phyloP scores from a whole-genome alignment of 352 stramenopile species.

The Chrysophaeum taylorii region DNA sequence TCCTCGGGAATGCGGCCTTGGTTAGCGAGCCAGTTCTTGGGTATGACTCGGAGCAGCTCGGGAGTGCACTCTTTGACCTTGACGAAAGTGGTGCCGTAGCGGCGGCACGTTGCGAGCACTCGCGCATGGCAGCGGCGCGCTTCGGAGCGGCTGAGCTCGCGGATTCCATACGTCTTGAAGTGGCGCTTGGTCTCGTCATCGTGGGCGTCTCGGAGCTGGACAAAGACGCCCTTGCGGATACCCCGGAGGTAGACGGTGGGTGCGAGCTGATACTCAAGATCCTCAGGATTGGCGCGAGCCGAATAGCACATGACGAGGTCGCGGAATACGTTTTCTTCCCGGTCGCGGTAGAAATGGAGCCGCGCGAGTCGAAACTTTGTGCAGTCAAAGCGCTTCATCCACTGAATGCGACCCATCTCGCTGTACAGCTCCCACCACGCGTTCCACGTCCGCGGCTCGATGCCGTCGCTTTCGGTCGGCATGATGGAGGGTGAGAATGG shows the following conservation, averaged over 20 bases:
- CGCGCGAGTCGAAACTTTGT: background rate
- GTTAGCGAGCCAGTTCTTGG: no score
- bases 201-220: background rate
- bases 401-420: background rate
- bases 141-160: background rate
- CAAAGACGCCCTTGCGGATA: background rate
- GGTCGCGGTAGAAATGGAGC: no score
- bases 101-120: background rate
- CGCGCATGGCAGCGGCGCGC: constrained; percentile 6
- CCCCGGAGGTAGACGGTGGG: background rate
- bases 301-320: background rate
- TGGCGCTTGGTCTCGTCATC: no score
- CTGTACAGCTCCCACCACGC: constrained; percentile 7
- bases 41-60: background rate
- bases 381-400: constrained; percentile 4
- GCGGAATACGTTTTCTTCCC: background rate
- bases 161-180: background rate
- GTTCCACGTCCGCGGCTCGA: background rate
- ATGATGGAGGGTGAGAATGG: background rate
- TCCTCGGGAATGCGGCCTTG: no score
- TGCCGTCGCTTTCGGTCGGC: background rate
- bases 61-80: background rate
- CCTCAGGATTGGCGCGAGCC: constrained; percentile 6
- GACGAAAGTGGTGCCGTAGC: background rate
- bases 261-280: no score